A percentile compares a stretch with the other conserved stretches of the same genome.
Evolutionary conservation across 352 stramenopile species (phyloP).

Genomic region (Pythium aristosporum): DNA sequence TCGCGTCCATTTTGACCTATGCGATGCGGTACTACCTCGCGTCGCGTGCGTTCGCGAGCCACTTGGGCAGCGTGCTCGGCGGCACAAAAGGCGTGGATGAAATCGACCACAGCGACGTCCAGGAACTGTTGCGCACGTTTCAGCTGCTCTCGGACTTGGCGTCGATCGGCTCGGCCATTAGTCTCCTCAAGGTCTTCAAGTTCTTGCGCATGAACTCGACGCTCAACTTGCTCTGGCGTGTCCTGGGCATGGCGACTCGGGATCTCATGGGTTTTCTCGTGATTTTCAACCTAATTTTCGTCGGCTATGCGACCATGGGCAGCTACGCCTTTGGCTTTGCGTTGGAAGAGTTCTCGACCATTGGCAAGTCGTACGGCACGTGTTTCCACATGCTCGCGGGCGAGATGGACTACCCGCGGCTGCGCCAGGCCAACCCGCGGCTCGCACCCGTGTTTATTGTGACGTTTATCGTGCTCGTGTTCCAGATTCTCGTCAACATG

Average conservation of each 20-base stretch:
- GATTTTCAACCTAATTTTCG: constrained; percentile 88
- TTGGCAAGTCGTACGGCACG: constrained; percentile 77
- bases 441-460: constrained; percentile 81
- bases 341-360: constrained; percentile 81
- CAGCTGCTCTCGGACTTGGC: constrained; percentile 77
- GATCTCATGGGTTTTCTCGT: constrained; percentile 88
- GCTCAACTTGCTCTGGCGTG: constrained; percentile 82
- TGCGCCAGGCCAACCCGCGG: constrained; percentile 78
- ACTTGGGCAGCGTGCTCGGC: constrained; percentile 42
- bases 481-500: constrained; percentile 89
- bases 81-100: constrained; percentile 37
- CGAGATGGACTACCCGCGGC: constrained; percentile 75
- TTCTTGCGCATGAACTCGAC: constrained; percentile 90
- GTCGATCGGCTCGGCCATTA: constrained; percentile 72
- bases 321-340: constrained; percentile 83
- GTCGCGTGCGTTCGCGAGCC: constrained; percentile 45
- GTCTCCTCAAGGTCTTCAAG: constrained; percentile 87
- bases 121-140: constrained; percentile 63
- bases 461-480: constrained; percentile 84
- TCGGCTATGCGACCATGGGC: constrained; percentile 85
- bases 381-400: constrained; percentile 88
- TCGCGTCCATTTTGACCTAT: constrained; percentile 62
- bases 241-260: constrained; percentile 78
- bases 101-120: constrained; percentile 62
- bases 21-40: constrained; percentile 70